Base-by-base conservation (phyloP, 1,284 basidiomycete species). In the Tetrapyrgos nigripes region DNA sequence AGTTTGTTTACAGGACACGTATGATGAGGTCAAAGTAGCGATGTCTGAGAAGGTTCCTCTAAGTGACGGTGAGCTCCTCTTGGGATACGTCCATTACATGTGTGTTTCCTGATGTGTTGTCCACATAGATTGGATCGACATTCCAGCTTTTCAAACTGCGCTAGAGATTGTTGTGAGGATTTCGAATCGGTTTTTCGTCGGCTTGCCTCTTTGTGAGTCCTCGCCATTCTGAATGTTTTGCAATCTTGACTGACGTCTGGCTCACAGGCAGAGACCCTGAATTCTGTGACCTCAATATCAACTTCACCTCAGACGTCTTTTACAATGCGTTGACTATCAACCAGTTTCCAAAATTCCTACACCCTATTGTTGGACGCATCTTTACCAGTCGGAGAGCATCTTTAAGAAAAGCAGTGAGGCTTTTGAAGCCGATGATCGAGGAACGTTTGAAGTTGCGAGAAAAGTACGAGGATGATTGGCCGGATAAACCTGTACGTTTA, bases 21-120 rank as follows among this genome's bases (percentile, higher is more conserved):
- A 70, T 37, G 73, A 80, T 21, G 80, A 82, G 61, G 73, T 78
- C 46, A 60, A 61, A 44, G 59, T 66, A 19, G 64, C 76, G 3
- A 76, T 77, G 61, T 48, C 64, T 23, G 72, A 74, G 28, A 61
- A 70, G 3, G 66, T 78, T 26, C 67, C 72, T 28, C 24, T 58
- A 4, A 50, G 56, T 31, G 65, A 65, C 43, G 71, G 73, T 65
- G 57, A 66, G 67, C 58, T 26, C 26, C 54, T 13, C 14, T n/a
- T 31, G 21, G 4, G 14, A 27, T 21, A 35, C 21, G 29, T 5
- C 13, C 26, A 53, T 26, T 48, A 14, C 9, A 11, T 13, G 3
- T 5, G 13, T 27, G 31, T 44, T 14, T 43, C 5, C 21, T 23
- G 13, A 27, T 10, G 21, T 53, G 49, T 75, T 53, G 66, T 72